Evolutionary conservation across 208 protist species (phyloP), one percentile per base, ranked within the genome.

Genomic region (Wallacemonas sp.): DNA sequence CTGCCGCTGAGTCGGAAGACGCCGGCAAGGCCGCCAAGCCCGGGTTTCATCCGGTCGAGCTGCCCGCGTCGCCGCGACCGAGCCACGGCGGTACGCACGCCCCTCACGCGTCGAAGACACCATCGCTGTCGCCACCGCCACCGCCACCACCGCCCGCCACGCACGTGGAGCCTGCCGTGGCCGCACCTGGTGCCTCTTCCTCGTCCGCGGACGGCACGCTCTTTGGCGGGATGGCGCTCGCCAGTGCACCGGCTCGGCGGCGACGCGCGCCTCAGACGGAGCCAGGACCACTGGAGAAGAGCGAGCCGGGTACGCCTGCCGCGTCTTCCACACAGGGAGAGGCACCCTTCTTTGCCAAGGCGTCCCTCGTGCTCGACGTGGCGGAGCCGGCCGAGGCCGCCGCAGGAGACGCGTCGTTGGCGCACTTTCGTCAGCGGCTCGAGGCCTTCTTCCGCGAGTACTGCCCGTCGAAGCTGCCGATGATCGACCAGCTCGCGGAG

Each of bases 361-460:
- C 32, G 12, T 18, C 52, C 3, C 52, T 44, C 31, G 22, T 12
- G 3, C 52, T 59, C 12, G 20, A 59, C 31, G 14, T 59, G 26
- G 10, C 36, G 10, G 52, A 33, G 52, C 14, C 32, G 20, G 3
- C 14, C 11, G 20, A 41, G 14, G 52, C 5, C 7, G 22, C n/a
- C 4, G 11, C 26, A 26, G 12, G 1, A 25, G 18, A 28, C 22
- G 32, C 4, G n/a, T n/a, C 7, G 7, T 16, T 14, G 2, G 36
- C 33, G 16, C 50, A 45, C 10, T 57, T 81, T 20, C 65, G 72
- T 1, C 32, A 68, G 11, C 73, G 74, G 5, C 59, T 89, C 18
- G 74, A 75, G 54, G 61, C 49, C 16, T 86, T 84, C 16, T 89
- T 84, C 50, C 61, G 73, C 7, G 46, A 72, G 44, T 76, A 89